Evolutionary conservation across 805 yeast genomes (phyloP).

Genomic region (Candida sanyiensis): DNA sequence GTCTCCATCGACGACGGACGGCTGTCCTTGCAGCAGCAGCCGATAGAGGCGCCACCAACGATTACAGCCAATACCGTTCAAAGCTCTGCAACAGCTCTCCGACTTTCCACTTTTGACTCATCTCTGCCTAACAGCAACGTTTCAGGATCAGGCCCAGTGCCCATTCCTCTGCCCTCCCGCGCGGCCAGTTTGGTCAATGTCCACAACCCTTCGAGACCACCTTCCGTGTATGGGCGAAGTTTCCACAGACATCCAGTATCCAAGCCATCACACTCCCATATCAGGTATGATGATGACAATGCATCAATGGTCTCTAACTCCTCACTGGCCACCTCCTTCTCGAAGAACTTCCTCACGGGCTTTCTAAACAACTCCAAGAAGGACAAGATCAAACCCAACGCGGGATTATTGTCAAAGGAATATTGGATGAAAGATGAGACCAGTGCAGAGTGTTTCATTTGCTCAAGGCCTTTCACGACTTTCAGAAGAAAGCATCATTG

Average conservation of each 20-base stretch:
- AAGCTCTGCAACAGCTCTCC: constrained; percentile 18
- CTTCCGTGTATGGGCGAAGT: constrained; percentile 15
- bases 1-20: constrained; percentile 10
- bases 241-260: constrained; percentile 4
- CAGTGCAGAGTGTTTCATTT: constrained; percentile 80
- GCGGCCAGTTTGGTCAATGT: constrained; percentile 18
- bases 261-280: constrained; percentile 6
- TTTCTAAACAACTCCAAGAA: constrained; percentile 32
- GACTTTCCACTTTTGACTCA: constrained; percentile 21
- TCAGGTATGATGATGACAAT: constrained; percentile 30
- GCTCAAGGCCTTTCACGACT: constrained; percentile 75
- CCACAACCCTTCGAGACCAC: constrained; percentile 18
- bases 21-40: constrained; percentile 4
- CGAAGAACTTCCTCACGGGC: constrained; percentile 37
- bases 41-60: neutral
- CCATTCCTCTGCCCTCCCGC: constrained; percentile 15
- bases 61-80: constrained; percentile 13
- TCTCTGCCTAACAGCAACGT: constrained; percentile 1
- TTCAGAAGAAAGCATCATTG: constrained; percentile 93
- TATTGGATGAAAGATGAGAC: constrained; percentile 97
- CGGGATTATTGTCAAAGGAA: constrained; percentile 44
- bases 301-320: constrained; percentile 34
- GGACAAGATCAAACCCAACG: constrained; percentile 16
- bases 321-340: constrained; percentile 36
- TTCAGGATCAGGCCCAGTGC: constrained; percentile 1